Evolutionary conservation across 176 grass and related monocot species (phyloP).

Genomic region (Oropetium thomaeum): DNA sequence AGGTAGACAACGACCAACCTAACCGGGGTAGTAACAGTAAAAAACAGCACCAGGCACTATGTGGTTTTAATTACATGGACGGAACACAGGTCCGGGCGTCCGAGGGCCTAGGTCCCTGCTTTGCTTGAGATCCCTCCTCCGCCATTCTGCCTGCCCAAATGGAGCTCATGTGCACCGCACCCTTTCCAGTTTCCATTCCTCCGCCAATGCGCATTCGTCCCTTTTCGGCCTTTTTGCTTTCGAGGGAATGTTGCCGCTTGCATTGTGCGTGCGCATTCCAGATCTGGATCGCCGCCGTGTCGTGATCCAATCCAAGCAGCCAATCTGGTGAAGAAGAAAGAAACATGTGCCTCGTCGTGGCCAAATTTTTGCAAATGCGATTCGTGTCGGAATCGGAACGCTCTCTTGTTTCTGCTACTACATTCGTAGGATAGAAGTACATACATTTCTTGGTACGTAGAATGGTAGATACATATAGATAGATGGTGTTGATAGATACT

Average conservation of each 20-base stretch:
- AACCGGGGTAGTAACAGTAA: too few relatives aligned
- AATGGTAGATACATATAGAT: constrained; percentile 15
- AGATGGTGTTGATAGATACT: not conserved
- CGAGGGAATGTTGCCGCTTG: too few relatives aligned
- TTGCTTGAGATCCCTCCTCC: constrained; percentile 10
- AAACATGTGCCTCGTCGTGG: not conserved
- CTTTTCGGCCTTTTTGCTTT: constrained; percentile 28
- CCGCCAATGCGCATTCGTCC: not conserved
- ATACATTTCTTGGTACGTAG: not conserved
- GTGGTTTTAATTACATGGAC: not conserved
- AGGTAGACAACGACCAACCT: too few relatives aligned
- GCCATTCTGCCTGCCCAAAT: constrained; percentile 8
- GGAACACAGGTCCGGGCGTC: not conserved
- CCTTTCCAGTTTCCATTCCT: not conserved
- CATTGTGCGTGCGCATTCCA: constrained; percentile 11
- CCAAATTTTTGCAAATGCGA: not conserved
- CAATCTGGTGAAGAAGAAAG: not conserved
- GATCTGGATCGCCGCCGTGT: constrained; percentile 31
- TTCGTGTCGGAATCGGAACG: not conserved
- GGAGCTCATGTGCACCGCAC: not conserved
- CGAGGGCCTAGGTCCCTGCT: not conserved
- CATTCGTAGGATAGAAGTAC: not conserved
- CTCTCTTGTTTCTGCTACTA: constrained; percentile 14
- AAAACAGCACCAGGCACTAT: too few relatives aligned
- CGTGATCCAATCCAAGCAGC: not conserved